Percentiles rank a stretch among this genome's conserved stretches.
Conservation (phyloP, 345 rosid species). For the Sonneratia alba region DNA sequence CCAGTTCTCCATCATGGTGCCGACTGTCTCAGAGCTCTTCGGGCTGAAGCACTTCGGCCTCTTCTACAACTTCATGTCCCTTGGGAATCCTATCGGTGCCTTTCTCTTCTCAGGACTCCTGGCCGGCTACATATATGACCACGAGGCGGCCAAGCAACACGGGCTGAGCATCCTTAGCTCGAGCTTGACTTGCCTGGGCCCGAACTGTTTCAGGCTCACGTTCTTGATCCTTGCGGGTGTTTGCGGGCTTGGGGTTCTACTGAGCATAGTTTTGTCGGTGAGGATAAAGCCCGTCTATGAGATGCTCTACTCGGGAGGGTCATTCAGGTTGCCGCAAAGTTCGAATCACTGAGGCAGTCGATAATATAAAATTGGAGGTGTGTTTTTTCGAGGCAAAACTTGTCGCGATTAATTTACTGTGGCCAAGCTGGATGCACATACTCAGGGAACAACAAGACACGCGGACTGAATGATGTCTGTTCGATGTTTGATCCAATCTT, state of each 20-base stretch:
- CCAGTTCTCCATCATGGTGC: slow-evolving; percentile 54
- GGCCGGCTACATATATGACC: slow-evolving; percentile 48
- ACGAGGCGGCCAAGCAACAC: slow-evolving; percentile 46
- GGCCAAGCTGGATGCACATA: background rate
- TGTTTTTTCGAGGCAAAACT: background rate
- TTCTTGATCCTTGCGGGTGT: slow-evolving; percentile 46
- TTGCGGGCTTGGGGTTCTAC: slow-evolving; percentile 32
- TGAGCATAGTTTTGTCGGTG: slow-evolving; percentile 33
- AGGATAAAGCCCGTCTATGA: slow-evolving; percentile 54
- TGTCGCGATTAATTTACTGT: background rate
- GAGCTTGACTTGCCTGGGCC: slow-evolving; percentile 38
- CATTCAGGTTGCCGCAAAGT: slow-evolving; percentile 41
- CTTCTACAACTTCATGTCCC: slow-evolving; percentile 42
- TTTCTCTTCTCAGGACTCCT: slow-evolving; percentile 60
- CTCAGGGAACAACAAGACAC: background rate
- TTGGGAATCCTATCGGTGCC: slow-evolving; percentile 61
- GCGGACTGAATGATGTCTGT: background rate
- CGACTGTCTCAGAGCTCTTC: slow-evolving; percentile 60
- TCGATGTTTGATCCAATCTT: background rate
- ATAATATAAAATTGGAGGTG: background rate
- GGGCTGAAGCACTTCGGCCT: slow-evolving; percentile 55
- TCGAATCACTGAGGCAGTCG: slow-evolving; percentile 18
- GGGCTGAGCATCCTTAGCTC: slow-evolving; percentile 18
- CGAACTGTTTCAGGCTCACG: slow-evolving; percentile 57
- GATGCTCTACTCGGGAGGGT: slow-evolving; percentile 50